Evolutionary conservation across 148 eudicot genomes (phyloP), one percentile per base, ranked within the genome.

Genomic region (Suaeda aralocaspica): DNA sequence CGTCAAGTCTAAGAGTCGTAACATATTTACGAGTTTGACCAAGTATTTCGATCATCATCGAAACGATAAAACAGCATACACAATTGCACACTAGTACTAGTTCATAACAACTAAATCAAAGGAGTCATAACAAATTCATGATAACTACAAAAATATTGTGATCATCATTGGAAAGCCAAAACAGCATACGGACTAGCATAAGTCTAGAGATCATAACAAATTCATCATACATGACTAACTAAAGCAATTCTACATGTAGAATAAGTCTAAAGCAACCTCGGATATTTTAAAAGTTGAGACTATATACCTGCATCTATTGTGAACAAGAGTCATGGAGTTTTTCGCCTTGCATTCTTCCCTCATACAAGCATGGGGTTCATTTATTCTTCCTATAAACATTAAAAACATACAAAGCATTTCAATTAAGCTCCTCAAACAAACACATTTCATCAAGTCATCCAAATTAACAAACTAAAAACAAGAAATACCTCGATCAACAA

Each of bases 241-340:
- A 36, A 16, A 24, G 21, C 26, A 14, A 64, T 8, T 9, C 63
- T 1, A 33, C 36, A 24, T 75, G n/a, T 46, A 48, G 33, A 46
- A 26, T 22, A 18, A 60, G 25, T 22, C 33, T 28, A 22, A 49
- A 59, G 9, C 59, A 71, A 44, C 65, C 42, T 24, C 45, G 19
- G 14, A 24, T 0, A 2, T 16, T 33, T 30, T 9, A 25, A 2
- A 9, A 36, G 63, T 31, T 46, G 2, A 28, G 22, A 51, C 13
- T 5, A 48, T 31, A 48, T 81, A 94, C 98, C 97, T 89, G 98
- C 98, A 94, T 67, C 98, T 78, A 76, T 89, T 94, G 74, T 94
- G 98, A 72, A 91, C 91, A 56, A 94, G 84, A 60, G 98, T 74
- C 96, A 91, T 88, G 28, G 98, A 87, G 81, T 88, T 88, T 78